Evolutionary conservation across 345 rosid genomes (phyloP), one percentile per base, ranked within the genome.

Genomic region (Murraya paniculata): DNA sequence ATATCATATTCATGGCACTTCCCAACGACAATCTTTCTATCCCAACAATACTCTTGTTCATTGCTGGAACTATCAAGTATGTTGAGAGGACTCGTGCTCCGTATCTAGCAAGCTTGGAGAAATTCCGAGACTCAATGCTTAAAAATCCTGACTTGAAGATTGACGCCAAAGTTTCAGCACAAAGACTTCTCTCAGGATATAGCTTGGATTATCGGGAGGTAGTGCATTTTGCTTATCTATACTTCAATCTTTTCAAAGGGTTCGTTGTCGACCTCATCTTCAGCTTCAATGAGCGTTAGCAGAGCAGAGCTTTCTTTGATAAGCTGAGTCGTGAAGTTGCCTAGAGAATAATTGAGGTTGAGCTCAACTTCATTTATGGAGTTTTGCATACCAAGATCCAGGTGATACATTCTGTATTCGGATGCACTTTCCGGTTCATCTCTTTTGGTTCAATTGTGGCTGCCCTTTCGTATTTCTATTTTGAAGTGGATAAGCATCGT

Each of bases 331-430:
- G 88, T 0, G 84, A 41, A 24, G 87, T 90, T 9, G 95, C 92
- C 74, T 72, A 88, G 22, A 71, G 64, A 70, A 79, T 93, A 3
- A 84, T 93, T 4, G 91, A 89, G 56, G 77, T 87, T 2, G 95
- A 91, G 73, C 94, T 93, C 57, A 86, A 89, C 41, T 90, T 88
- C 82, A 71, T 90, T 9, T 93, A 93, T 28, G 94, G 89, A 30
- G 87, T 88, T 11, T 82, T 93, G 64, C 87, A 79, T 45, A 91
- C 94, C 1, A 91, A 93, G 78, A 87, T 80, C 0, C 68, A 65
- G 0, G 90, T 88, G 67, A 81, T 91, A 19, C 94, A 87, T 16
- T 84, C 93, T 1, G 1, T 0, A 1, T 0, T 0, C 2, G 94
- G 94, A 28, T 68, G 68, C 60, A 4, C 85, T 41, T 85, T 65